Base-by-base conservation (phyloP, 331 rosid species). In the Phaseolus coccineus region DNA sequence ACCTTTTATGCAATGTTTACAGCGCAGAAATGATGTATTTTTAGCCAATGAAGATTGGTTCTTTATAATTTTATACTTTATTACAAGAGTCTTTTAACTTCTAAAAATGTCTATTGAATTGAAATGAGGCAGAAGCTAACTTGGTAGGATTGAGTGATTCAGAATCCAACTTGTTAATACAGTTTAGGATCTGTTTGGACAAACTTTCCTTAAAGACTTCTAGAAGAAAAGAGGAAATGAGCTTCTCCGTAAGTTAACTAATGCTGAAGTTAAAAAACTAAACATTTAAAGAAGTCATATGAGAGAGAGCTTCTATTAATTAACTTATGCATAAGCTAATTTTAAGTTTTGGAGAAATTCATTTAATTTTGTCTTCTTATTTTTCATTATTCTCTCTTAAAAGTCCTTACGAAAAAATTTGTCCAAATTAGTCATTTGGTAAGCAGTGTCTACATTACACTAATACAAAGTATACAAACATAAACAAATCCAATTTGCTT, bases 1-100 rank as follows among this genome's bases (percentile, higher is more conserved):
- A 74, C 65, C 71, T 67, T 46, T 81, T 57, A 67, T 56, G 25
- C 8, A 55, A 81, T 25, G 65, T 47, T 22, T 67, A 13, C 33
- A 33, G 65, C 15, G 14, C 63, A 67, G 39, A 57, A 56, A 16
- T 28, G 52, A 51, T 40, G 44, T 65, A 52, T 15, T 52, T 65
- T 74, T 66, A 22, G 33, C 51, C 19, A 48, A 53, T 22, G 57
- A 46, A 39, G 39, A 53, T 67, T 35, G 44, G 15, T 19, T 52
- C 9, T 39, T 64, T 73, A 73, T 50, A 65, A 42, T 15, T 24
- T 52, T 74, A 5, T 24, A 8, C 63, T 56, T 48, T 71, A 46
- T 46, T 56, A 27, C 47, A 24, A 33, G 65, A 81, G 19, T 37
- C 70, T 22, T 74, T 66, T 74, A 12, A 46, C n/a, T 59, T 30